Base-by-base conservation (phyloP, 2,329 filamentous ascomycete species). In the Phialophora chinensis region DNA sequence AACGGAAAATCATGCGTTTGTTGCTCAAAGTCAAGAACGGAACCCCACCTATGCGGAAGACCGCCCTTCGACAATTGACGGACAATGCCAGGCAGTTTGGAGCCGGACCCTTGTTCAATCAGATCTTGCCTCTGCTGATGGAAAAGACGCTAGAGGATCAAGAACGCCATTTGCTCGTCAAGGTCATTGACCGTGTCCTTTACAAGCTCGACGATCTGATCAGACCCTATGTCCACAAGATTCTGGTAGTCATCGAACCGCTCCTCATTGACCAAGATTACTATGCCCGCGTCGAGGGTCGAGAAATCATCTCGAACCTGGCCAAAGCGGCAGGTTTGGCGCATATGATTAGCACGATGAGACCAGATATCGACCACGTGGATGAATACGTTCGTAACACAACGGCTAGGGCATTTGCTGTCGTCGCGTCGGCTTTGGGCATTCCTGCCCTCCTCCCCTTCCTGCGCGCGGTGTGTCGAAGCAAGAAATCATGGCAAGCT, bases 301-400 rank as follows among this genome's bases (percentile, higher is more conserved):
- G 95, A 73, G 95, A 99, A 78, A 99, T 99, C 74, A 99, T 99
- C 73, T 98, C 94, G 63, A 99, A 99, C 77, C 87, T 99, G 58
- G 91, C 91, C 77, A 99, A 99, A 80, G 95, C 95, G 27, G 95
- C 96, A 69, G 96, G 95, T 76, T 86, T 99, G 62, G 95, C 95
- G 20, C 95, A 96, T 73, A 99, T 99, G 95, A 99, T 99, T 78
- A 97, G 93, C 80, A 97, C 93, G 8, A 99, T 99, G 95, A 87
- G 95, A 75, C 96, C 95, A 0, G 95, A 99, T 86, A 97, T 99
- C 72, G 95, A 99, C 74, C 95, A 99, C 74, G 91, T 96, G 29
- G 95, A 99, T 74, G 95, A 99, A 78, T 99, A 99, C 77, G 96
- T 99, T 12, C 88, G 95, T 76, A 99, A 99, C 80, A 99, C 95